These are phyloP conservation scores for Ceratonia siliqua DNA, from an alignment of 306 rosid genomes.

Conservation along the genomic window DNA sequence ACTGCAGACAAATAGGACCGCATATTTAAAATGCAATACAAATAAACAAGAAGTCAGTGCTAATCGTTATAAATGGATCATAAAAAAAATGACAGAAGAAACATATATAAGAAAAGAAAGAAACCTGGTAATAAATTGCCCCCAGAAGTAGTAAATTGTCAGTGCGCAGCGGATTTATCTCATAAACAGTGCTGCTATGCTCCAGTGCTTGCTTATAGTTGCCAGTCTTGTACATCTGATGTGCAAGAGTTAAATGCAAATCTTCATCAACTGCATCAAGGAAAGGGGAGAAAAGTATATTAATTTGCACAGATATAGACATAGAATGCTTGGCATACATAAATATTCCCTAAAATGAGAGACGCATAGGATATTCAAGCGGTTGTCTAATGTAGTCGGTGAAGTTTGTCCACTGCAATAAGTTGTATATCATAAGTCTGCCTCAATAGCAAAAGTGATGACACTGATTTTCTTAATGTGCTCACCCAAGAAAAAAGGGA, in stretches of 20 bases:
- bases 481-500: not conserved
- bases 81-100: not conserved
- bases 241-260: conserved; percentile 74
- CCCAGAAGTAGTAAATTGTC: conserved; percentile 95
- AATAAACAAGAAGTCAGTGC: not conserved
- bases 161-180: conserved; percentile 78
- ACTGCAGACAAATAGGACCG: conserved; percentile 42
- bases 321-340: not conserved
- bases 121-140: conserved; percentile 95
- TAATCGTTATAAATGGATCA: not conserved
- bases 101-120: not conserved
- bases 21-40: not conserved
- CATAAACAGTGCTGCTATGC: conserved; percentile 79
- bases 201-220: conserved; percentile 89
- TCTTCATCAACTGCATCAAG: conserved; percentile 83
- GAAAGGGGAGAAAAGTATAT: not conserved
- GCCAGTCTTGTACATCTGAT: conserved; percentile 88
- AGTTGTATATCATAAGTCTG: not conserved
- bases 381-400: not conserved
- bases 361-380: not conserved
- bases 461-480: not conserved
- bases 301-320: not conserved
- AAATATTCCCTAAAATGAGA: not conserved
- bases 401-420: not conserved
- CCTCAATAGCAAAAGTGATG: not conserved